These are phyloP conservation scores for Aspergillus fijiensis DNA, from an alignment of 2,329 filamentous ascomycete genomes.

Conservation along the genomic window DNA sequence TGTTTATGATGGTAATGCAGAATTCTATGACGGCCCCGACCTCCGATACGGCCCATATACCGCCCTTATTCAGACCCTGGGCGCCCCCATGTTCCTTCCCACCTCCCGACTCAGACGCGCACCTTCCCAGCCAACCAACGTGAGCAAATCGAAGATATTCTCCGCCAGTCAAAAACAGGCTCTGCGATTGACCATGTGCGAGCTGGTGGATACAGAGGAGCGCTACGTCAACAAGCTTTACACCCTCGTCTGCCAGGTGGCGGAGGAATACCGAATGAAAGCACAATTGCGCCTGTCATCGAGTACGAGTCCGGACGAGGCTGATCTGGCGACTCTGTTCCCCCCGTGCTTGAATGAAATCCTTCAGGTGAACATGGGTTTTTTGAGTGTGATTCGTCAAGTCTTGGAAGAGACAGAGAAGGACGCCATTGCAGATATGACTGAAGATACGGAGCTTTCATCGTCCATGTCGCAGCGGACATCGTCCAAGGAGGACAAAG, in stretches of 20 bases:
- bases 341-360: constrained; percentile 79
- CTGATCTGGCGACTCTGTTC: constrained; percentile 74
- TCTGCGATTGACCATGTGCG: constrained; percentile 81
- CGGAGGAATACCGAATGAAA: constrained; percentile 73
- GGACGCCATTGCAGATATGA: constrained; percentile 73
- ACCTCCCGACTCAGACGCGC: constrained; percentile 81
- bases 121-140: constrained; percentile 78
- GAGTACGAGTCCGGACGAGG: constrained; percentile 69
- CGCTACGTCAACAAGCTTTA: constrained; percentile 87
- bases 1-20: constrained; percentile 60
- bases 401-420: constrained; percentile 82
- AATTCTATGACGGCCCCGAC: constrained; percentile 29
- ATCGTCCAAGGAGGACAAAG: constrained; percentile 53
- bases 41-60: constrained; percentile 75
- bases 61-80: constrained; percentile 73
- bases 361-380: constrained; percentile 74
- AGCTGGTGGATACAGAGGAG: constrained; percentile 90
- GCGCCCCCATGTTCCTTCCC: constrained; percentile 81
- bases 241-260: constrained; percentile 77
- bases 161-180: constrained; percentile 78
- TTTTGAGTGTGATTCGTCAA: constrained; percentile 72
- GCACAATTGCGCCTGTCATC: constrained; percentile 58
- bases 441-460: constrained; percentile 54
- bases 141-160: constrained; percentile 77
- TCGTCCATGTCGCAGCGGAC: constrained; percentile 48